Conservation (phyloP, 2,329 filamentous ascomycete species). For the Penicillium verrucosum region DNA sequence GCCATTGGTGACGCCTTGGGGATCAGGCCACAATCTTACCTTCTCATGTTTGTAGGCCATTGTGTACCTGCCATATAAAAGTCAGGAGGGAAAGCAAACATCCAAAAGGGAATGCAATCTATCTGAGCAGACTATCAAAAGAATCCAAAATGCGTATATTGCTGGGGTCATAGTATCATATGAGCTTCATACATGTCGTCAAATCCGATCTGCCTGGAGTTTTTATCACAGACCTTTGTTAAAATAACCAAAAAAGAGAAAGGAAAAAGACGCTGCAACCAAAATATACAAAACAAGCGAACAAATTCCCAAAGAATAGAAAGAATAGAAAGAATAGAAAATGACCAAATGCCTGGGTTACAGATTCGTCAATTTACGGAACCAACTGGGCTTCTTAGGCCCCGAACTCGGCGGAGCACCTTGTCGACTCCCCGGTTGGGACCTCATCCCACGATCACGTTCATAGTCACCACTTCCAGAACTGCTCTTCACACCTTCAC, state of each 20-base stretch:
- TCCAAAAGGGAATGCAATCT: no score
- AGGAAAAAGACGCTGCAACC: conserved; percentile 1
- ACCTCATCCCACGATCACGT: conserved; percentile 34
- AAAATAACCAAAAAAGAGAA: not conserved
- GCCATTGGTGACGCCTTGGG: not conserved
- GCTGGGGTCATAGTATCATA: conserved; percentile 8
- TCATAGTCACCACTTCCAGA: conserved; percentile 42
- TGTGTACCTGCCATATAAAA: not conserved
- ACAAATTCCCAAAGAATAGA: not conserved
- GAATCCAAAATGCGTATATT: not conserved
- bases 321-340: not conserved
- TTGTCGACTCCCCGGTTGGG: conserved; percentile 27
- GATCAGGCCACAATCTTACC: not conserved
- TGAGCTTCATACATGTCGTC: conserved; percentile 7
- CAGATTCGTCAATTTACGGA: conserved; percentile 42
- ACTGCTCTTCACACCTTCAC: conserved; percentile 38
- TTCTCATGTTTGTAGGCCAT: not conserved
- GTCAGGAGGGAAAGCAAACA: not conserved
- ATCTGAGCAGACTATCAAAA: not conserved
- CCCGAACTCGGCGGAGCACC: conserved; percentile 25
- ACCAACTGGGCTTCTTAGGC: conserved; percentile 42
- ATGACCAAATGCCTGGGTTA: conserved; percentile 12
- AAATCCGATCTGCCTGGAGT: not conserved
- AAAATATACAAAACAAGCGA: not conserved
- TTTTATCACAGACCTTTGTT: not conserved